A percentile compares a stretch with the other conserved stretches of the same genome.
Evolutionary conservation across 257 asterid species (phyloP).

Genomic region (Solanum virginianum): DNA sequence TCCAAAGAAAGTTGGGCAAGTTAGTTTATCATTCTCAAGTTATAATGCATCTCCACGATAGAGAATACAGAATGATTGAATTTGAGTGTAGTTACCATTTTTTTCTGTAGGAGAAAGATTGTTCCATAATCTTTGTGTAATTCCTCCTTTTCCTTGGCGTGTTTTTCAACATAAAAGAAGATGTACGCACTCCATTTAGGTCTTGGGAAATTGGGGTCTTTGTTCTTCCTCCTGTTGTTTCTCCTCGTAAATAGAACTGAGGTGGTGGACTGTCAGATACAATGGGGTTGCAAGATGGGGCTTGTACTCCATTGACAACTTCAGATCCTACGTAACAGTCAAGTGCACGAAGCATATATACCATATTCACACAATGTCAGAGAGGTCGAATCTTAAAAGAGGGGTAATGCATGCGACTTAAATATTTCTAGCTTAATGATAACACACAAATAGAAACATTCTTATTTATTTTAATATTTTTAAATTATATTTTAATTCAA

Average conservation of each 20-base stretch:
- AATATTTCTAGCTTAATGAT: too few relatives aligned
- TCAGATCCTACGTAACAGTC: conserved; percentile 26
- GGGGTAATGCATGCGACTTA: too few relatives aligned
- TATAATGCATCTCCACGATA: not conserved
- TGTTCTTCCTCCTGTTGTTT: conserved; percentile 11
- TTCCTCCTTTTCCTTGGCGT: conserved; percentile 45
- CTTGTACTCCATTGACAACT: conserved; percentile 31
- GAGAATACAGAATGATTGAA: not conserved
- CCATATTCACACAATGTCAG: too few relatives aligned
- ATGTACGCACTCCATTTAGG: conserved; percentile 71
- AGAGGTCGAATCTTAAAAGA: too few relatives aligned
- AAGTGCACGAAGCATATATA: too few relatives aligned
- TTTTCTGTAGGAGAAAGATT: conserved; percentile 40
- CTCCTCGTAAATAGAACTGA: not conserved
- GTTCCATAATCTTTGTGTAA: conserved; percentile 73
- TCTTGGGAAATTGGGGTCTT: conserved; percentile 56
- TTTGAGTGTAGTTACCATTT: conserved; percentile 16
- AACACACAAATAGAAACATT: too few relatives aligned
- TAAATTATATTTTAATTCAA: too few relatives aligned
- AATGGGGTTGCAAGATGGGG: too few relatives aligned
- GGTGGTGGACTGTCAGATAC: conserved; percentile 13
- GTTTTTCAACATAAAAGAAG: conserved; percentile 55
- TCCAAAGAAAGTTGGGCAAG: not conserved
- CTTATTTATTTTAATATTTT: too few relatives aligned
- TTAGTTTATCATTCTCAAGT: not conserved